phyloP scores from a whole-genome alignment of 106 monocot genomes.

The Dioscorea alata region DNA sequence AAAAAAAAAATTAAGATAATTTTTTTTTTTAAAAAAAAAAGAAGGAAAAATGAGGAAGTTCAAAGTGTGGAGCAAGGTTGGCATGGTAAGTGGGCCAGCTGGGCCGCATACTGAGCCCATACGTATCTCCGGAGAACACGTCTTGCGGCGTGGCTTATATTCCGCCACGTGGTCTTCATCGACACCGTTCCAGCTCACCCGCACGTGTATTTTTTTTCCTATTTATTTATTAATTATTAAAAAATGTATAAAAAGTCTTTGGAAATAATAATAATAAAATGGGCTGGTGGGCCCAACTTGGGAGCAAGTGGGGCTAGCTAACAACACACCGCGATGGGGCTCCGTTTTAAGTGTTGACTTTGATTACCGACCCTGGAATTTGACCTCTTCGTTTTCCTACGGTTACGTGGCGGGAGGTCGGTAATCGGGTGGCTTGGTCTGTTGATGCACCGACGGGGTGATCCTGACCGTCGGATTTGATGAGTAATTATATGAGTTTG shows the following conservation, averaged over 20 bases:
- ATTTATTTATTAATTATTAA: background rate
- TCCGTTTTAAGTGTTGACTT: background rate
- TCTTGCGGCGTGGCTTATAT: slow-evolving; percentile 2
- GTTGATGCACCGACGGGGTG: background rate
- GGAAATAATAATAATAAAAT: background rate
- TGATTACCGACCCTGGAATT: background rate
- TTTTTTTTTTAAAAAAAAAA: no score
- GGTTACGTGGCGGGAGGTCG: background rate
- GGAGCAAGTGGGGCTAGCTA: background rate
- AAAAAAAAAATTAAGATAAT: no score
- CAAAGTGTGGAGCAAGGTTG: no score
- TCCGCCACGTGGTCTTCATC: background rate
- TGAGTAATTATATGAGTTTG: no score
- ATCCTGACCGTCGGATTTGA: background rate
- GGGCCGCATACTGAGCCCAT: no score
- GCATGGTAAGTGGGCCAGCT: no score
- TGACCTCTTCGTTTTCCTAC: no score
- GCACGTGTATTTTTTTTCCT: background rate
- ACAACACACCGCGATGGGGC: background rate
- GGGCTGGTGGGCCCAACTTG: background rate
- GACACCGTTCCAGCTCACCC: background rate
- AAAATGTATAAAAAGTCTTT: background rate
- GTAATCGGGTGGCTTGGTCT: no score
- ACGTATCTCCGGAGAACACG: no score
- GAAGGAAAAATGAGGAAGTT: no score